phyloP scores from a whole-genome alignment of 345 rosid species.

The Heritiera fomes region DNA sequence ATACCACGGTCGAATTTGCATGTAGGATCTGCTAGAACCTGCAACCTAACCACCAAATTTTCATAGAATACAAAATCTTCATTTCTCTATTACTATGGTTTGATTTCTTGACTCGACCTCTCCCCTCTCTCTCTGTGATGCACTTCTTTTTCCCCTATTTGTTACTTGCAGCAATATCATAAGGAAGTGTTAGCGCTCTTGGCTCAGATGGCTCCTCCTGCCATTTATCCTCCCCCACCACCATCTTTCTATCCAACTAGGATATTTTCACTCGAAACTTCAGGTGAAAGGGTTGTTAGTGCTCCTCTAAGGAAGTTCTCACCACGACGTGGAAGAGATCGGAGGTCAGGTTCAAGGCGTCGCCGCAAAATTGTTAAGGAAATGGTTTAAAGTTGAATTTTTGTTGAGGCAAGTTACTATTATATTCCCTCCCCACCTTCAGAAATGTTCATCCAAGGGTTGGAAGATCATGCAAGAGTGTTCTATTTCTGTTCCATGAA shows the following conservation, averaged over 20 bases:
- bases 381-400: constrained; percentile 33
- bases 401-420: constrained; percentile 27
- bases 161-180: constrained; percentile 72
- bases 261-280: constrained; percentile 35
- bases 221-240: constrained; percentile 44
- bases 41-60: not conserved
- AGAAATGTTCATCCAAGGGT: constrained; percentile 26
- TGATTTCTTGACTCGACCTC: not conserved
- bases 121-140: not conserved
- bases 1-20: not conserved
- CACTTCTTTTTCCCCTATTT: not conserved
- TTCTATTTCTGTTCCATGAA: constrained; percentile 28
- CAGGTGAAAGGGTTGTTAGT: constrained; percentile 28
- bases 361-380: constrained; percentile 62
- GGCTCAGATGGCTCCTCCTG: constrained; percentile 45
- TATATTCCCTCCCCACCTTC: constrained; percentile 26
- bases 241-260: constrained; percentile 42
- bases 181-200: constrained; percentile 48
- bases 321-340: constrained; percentile 55
- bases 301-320: constrained; percentile 37
- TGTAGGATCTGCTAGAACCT: not conserved
- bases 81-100: not conserved
- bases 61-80: not conserved
- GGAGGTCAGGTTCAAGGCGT: constrained; percentile 63
- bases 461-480: constrained; percentile 32